Base-by-base conservation (phyloP, 306 rosid genomes). In the Quercus ilex region DNA sequence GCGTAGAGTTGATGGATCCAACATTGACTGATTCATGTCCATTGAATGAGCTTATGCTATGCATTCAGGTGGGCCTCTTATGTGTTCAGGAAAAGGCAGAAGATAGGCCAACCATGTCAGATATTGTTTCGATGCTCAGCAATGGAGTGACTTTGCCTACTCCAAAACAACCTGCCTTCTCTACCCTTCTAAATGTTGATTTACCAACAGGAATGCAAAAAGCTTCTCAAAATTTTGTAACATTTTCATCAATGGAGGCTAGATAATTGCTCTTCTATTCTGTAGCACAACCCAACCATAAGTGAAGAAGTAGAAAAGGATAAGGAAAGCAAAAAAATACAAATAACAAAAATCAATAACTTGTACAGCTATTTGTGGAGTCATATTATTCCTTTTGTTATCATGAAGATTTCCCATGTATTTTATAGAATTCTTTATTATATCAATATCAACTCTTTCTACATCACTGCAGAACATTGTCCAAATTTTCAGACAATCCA, bases 1-100 rank as follows among this genome's bases (percentile, higher is more conserved):
- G 73, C 79, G 12, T 77, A 81, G 82, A 82, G 60, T 21, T 77
- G 14, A 9, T 82, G 85, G 85, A 82, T 72, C 53, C 81, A 71
- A 52, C 73, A 23, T 12, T 76, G 46, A 56, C 51, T 17, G 56
- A 56, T 25, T 69, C 80, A 60, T 81, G 58, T 25, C 33, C 46
- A 1, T 7, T 35, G 52, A 68, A 28, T 11, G 49, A 74, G 20
- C 43, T 69, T 55, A 69, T 49, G 77, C 21, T 43, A 26, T 51
- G 65, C 52, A 58, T 31, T 11, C 74, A 76, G 25, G 67, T 77
- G 19, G 67, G 64, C 5, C 81, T 77, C 20, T 49, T 55, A 30
- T 77, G 78, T 19, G 69, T 77, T 10, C 71, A 72, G 73, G 82
- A 77, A 63, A 38, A 53, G 38, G 62, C 75, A 1, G 75, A 64